These are phyloP conservation scores for Talaromyces marneffei DNA, from an alignment of 2,329 filamentous ascomycete genomes.

Conservation along the genomic window DNA sequence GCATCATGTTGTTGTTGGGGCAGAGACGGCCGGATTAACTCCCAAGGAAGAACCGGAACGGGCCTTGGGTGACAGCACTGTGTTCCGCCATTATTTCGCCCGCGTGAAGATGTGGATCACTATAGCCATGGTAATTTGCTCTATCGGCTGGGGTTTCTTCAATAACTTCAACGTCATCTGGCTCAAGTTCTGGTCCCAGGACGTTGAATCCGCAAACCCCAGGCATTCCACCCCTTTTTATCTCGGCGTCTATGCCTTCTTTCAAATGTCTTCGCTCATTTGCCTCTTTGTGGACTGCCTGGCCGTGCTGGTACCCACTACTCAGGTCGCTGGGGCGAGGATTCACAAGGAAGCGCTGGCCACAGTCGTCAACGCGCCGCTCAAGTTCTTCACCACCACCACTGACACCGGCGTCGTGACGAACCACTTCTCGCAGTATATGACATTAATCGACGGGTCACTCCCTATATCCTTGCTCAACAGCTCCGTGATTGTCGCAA, in stretches of 20 bases:
- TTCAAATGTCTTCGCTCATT: neutral
- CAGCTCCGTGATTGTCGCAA: neutral
- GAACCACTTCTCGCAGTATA: neutral
- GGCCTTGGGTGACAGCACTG: slow-evolving; percentile 1
- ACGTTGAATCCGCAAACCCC: neutral
- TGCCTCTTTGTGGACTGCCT: neutral
- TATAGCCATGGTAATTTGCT: neutral
- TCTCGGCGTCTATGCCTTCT: slow-evolving; percentile 4
- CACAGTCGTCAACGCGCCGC: slow-evolving; percentile 4
- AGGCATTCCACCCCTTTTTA: slow-evolving; percentile 3
- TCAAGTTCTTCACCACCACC: slow-evolving; percentile 15
- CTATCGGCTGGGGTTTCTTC: slow-evolving; percentile 8
- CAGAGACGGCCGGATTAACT: neutral
- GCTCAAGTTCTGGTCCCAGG: slow-evolving; percentile 5
- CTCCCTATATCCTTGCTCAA: neutral
- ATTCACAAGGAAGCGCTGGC: slow-evolving; percentile 6
- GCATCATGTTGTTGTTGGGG: neutral
- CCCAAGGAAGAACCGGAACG: slow-evolving; percentile 2
- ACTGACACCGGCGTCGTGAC: neutral
- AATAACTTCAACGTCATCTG: neutral
- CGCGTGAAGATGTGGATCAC: neutral
- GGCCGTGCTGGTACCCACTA: neutral
- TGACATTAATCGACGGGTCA: neutral
- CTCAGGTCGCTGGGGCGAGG: neutral
- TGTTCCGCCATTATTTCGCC: slow-evolving; percentile 7